A percentile compares a stretch with the other conserved stretches of the same genome.
Conservation (phyloP, 2,329 filamentous ascomycete genomes). For the Grosmannia huntii region DNA sequence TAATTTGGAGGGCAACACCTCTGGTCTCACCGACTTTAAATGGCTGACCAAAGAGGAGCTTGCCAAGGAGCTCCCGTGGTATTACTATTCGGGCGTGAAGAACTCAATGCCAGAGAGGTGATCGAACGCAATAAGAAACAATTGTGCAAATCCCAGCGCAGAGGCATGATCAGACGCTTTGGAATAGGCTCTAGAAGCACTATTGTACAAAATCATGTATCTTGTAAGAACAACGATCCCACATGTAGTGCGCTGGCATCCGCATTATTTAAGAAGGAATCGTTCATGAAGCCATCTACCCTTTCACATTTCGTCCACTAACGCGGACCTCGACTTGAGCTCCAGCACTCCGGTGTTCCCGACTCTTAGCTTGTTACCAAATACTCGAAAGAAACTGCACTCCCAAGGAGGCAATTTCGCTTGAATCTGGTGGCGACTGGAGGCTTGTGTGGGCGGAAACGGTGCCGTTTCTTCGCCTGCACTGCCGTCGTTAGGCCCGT, state of each 20-base stretch:
- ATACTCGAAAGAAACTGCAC: slow-evolving; percentile 9
- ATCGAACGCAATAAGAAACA: background rate
- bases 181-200: background rate
- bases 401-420: slow-evolving; percentile 12
- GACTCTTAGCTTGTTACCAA: slow-evolving; percentile 15
- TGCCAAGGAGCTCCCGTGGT: slow-evolving; percentile 45
- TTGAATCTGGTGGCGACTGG: background rate
- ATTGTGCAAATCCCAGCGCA: background rate
- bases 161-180: background rate
- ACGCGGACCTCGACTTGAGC: background rate
- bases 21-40: slow-evolving; percentile 70
- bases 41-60: slow-evolving; percentile 92
- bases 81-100: slow-evolving; percentile 63
- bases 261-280: background rate
- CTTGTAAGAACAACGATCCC: slow-evolving; percentile 1
- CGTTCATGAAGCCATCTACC: background rate
- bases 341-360: slow-evolving; percentile 10
- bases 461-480: background rate
- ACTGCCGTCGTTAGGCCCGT: background rate
- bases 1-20: slow-evolving; percentile 57
- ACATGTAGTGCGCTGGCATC: background rate
- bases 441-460: background rate
- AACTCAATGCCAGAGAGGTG: slow-evolving; percentile 76
- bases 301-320: no score
- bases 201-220: slow-evolving; percentile 4